These are phyloP conservation scores for Rheum nobile DNA, from an alignment of 148 eudicot species.

Conservation along the genomic window DNA sequence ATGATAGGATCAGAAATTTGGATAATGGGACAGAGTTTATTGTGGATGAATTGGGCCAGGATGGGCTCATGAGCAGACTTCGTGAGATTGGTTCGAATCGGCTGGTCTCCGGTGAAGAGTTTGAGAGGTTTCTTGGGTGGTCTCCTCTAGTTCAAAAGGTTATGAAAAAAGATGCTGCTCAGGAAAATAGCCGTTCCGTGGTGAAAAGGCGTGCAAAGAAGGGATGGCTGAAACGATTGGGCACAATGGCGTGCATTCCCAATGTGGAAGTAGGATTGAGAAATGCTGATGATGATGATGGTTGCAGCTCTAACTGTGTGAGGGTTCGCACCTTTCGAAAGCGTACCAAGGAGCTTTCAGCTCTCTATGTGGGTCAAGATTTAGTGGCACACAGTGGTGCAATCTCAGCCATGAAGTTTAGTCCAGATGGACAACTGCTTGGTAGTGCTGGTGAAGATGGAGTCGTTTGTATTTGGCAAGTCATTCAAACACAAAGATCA, in stretches of 20 bases:
- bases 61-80: slow-evolving; percentile 28
- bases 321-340: slow-evolving; percentile 38
- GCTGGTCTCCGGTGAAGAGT: slow-evolving; percentile 27
- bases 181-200: background rate
- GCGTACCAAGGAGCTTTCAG: slow-evolving; percentile 50
- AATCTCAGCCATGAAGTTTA: slow-evolving; percentile 70
- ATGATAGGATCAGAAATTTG: slow-evolving; percentile 34
- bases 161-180: slow-evolving; percentile 26
- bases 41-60: slow-evolving; percentile 32
- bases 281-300: slow-evolving; percentile 10
- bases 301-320: slow-evolving; percentile 20
- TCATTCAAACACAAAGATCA: slow-evolving; percentile 34
- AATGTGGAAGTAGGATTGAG: slow-evolving; percentile 18
- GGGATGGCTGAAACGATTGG: slow-evolving; percentile 46
- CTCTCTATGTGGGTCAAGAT: slow-evolving; percentile 57
- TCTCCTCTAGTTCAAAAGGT: slow-evolving; percentile 38
- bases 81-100: slow-evolving; percentile 40
- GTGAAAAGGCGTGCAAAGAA: slow-evolving; percentile 35
- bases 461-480: slow-evolving; percentile 65
- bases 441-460: slow-evolving; percentile 85
- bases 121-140: slow-evolving; percentile 30
- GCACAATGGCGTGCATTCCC: slow-evolving; percentile 21
- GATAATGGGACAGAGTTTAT: slow-evolving; percentile 46
- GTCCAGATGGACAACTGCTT: slow-evolving; percentile 61
- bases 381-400: slow-evolving; percentile 64